Percentiles rank a stretch among this genome's conserved stretches.
Conservation (phyloP, 2,329 filamentous ascomycete species). For the Kalaharituber pfeilii region DNA sequence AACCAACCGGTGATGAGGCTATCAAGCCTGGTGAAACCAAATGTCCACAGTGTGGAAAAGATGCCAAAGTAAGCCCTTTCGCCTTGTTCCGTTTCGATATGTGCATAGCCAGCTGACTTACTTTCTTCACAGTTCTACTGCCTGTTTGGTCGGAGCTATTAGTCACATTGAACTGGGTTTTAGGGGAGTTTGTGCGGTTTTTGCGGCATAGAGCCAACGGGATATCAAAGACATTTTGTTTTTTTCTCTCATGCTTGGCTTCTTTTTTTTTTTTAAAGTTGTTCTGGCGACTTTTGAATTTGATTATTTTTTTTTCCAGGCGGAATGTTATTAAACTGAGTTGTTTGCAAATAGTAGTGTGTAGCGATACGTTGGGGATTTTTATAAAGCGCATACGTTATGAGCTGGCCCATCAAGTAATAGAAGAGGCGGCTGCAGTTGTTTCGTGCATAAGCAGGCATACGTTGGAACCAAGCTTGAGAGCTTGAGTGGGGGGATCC, state of each 20-base stretch:
- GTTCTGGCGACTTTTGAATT: background rate
- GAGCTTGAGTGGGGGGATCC: background rate
- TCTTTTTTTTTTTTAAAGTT: background rate
- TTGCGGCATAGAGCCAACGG: background rate
- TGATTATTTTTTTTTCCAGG: background rate
- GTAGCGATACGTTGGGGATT: background rate
- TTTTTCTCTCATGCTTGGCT: background rate
- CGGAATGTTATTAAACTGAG: background rate
- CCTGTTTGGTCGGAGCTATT: background rate
- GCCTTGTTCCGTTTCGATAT: background rate
- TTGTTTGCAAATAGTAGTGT: background rate
- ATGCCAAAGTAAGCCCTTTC: constrained; percentile 17
- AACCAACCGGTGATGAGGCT: constrained; percentile 48
- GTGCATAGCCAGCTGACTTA: background rate
- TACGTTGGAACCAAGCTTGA: background rate
- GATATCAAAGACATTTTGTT: background rate
- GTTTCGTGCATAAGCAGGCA: background rate
- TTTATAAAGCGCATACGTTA: no score
- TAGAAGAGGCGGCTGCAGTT: no score
- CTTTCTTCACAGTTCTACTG: background rate
- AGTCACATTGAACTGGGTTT: background rate
- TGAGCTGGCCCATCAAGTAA: no score
- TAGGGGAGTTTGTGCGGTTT: no score
- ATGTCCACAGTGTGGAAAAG: constrained; percentile 40
- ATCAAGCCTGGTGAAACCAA: constrained; percentile 67